A percentile compares a stretch with the other conserved stretches of the same genome.
These are phyloP conservation scores for Colletotrichum spaethianum DNA, from an alignment of 2,329 filamentous ascomycete species.

Conservation along the genomic window DNA sequence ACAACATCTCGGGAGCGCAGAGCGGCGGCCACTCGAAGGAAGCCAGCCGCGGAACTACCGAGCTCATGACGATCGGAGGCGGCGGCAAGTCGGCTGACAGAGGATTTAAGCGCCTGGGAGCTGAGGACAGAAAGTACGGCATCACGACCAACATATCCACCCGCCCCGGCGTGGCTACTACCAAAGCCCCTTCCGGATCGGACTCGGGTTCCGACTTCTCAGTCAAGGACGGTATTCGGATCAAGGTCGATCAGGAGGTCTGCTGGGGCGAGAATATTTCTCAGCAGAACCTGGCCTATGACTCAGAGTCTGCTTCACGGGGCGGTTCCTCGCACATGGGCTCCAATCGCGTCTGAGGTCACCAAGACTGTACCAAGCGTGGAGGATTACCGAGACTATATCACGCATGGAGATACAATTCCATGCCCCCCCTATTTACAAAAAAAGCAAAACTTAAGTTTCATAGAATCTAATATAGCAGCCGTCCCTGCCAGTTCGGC, in stretches of 20 bases:
- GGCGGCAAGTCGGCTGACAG: slow-evolving; percentile 32
- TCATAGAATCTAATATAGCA: background rate
- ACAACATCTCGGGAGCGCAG: slow-evolving; percentile 32
- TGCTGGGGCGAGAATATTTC: slow-evolving; percentile 19
- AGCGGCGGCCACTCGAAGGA: slow-evolving; percentile 16
- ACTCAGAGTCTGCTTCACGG: slow-evolving; percentile 23
- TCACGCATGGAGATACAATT: background rate
- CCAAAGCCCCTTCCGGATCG: background rate
- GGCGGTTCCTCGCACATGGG: slow-evolving; percentile 13
- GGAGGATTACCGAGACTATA: too few relatives aligned
- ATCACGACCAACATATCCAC: slow-evolving; percentile 9
- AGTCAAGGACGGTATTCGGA: slow-evolving; percentile 27
- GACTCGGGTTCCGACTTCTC: slow-evolving; percentile 24
- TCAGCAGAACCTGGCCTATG: background rate
- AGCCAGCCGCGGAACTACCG: slow-evolving; percentile 29
- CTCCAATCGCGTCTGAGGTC: slow-evolving; percentile 11
- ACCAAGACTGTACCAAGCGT: slow-evolving; percentile 15
- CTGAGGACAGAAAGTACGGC: slow-evolving; percentile 29
- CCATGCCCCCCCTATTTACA: too few relatives aligned
- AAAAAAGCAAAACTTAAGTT: background rate
- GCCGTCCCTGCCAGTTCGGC: background rate
- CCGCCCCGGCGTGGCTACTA: background rate
- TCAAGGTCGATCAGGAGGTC: slow-evolving; percentile 33
- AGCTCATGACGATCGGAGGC: slow-evolving; percentile 33
- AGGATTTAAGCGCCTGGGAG: slow-evolving; percentile 28